These are phyloP conservation scores for Skeletonema grethae DNA, from an alignment of 108 stramenopile genomes.

Conservation along the genomic window DNA sequence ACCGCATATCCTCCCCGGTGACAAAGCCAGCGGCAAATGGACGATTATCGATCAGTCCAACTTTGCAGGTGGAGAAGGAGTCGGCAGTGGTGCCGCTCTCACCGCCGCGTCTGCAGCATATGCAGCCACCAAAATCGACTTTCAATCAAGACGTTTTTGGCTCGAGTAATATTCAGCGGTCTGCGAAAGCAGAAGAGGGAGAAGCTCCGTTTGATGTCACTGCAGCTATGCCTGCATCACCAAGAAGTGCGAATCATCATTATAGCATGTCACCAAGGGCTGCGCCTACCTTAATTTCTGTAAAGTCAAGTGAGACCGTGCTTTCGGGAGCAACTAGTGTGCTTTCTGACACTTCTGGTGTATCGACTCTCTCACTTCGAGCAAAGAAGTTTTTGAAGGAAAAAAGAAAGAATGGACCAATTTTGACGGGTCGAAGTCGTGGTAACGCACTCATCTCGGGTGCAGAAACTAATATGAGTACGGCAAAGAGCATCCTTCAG, in stretches of 20 bases:
- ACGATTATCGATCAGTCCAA: background rate
- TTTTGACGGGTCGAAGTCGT: background rate
- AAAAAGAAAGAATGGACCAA: conserved; percentile 23
- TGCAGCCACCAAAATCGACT: background rate
- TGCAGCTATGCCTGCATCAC: background rate
- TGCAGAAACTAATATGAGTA: conserved; percentile 10
- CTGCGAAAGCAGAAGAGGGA: background rate
- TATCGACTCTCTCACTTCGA: conserved; percentile 31
- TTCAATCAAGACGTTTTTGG: background rate
- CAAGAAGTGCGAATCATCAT: background rate
- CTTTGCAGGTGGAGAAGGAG: background rate
- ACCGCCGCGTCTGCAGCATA: background rate
- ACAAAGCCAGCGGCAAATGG: background rate
- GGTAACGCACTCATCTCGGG: background rate
- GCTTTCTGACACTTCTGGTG: conserved; percentile 14
- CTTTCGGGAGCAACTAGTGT: conserved; percentile 14
- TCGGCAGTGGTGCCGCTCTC: background rate
- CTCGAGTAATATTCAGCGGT: background rate
- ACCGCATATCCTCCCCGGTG: background rate
- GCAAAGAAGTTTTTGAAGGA: conserved; percentile 38
- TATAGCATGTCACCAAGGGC: background rate
- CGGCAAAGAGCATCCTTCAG: conserved; percentile 20
- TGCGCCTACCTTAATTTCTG: background rate
- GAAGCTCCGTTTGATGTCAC: background rate
- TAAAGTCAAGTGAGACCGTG: conserved; percentile 16